A percentile compares a stretch with the other conserved stretches of the same genome.
phyloP scores from a whole-genome alignment of 2,329 filamentous ascomycete species.

The Pseudovirgaria hyperparasitica region DNA sequence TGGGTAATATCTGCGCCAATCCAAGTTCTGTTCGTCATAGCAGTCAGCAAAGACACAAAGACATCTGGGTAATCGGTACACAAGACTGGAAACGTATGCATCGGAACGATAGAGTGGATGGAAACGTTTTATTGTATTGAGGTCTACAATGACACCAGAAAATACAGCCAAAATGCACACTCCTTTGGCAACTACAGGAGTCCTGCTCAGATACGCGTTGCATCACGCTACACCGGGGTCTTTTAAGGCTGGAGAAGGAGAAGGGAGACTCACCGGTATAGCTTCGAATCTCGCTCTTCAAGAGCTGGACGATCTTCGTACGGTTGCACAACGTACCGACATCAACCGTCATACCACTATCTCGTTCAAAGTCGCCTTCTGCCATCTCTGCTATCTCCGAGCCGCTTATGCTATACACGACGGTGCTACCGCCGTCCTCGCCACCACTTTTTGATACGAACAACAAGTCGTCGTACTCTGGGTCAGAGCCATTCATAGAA shows the following conservation, averaged over 20 bases:
- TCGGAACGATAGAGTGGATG: neutral
- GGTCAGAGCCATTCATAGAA: constrained; percentile 31
- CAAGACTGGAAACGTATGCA: constrained; percentile 1
- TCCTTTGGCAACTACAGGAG: neutral
- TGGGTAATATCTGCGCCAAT: constrained; percentile 79
- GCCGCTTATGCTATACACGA: constrained; percentile 63
- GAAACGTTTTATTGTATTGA: constrained; percentile 1
- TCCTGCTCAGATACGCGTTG: neutral
- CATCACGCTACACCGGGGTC: too few species aligned
- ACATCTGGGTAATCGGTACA: constrained; percentile 1
- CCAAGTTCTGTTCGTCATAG: constrained; percentile 51
- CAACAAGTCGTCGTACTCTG: constrained; percentile 65
- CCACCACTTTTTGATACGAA: constrained; percentile 61
- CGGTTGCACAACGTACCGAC: constrained; percentile 72
- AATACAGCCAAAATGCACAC: constrained; percentile 1
- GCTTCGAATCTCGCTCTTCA: constrained; percentile 74
- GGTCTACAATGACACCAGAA: neutral
- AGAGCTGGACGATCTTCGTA: constrained; percentile 73
- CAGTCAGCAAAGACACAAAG: neutral
- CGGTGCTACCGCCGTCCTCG: constrained; percentile 59
- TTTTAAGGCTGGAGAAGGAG: constrained; percentile 4
- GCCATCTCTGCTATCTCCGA: constrained; percentile 62
- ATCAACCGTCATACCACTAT: constrained; percentile 75
- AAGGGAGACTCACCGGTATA: constrained; percentile 58
- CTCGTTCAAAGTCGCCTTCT: constrained; percentile 83